Base-by-base conservation (phyloP, 306 rosid genomes). In the Ormosia emarginata region DNA sequence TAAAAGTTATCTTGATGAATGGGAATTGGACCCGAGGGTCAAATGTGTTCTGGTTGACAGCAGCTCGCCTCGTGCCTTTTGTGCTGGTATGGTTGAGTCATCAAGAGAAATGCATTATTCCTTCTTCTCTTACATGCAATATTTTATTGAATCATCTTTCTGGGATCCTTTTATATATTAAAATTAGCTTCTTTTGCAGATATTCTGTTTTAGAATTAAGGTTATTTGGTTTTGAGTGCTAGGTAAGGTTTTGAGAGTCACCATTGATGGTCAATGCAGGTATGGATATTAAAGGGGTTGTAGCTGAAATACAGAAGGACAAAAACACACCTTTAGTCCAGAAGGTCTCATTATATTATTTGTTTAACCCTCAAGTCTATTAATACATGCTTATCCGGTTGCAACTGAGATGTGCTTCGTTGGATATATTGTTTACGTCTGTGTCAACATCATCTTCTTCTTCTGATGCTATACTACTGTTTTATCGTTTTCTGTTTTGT, bases 221-320 rank as follows among this genome's bases (percentile, higher is more conserved):
- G 66, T 79, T 75, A 32, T 82, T 82, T 87, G 81, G 83, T 78
- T 80, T 75, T 88, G 71, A 80, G 94, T 81, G 76, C 66, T 74
- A 17, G 85, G 87, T 66, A 66, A 80, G 92, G 80, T 84, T 88
- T 87, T 90, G 90, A 90, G 94, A 89, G 89, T 91, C 86, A 80
- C 79, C 81, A 73, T 86, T 87, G 85, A 71, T 86, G 95, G 85
- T 85, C 79, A 78, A 85, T 95, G 98, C 97, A 92, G 99, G 99
- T 85, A 95, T 93, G 98, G 99, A 95, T 93, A 93, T 93, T 90
- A 95, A 95, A 92, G 98, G 99, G 90, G 97, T 95, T 90, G 99
- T 90, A 75, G 98, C 99, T 68, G 99, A 95, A 89, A 93, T 95
- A 75, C 97, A 81, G 83, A 92, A 89, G 96, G 97, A 96, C 92